Base-by-base conservation (phyloP, 345 rosid genomes). In the Rhodamnia argentea region DNA sequence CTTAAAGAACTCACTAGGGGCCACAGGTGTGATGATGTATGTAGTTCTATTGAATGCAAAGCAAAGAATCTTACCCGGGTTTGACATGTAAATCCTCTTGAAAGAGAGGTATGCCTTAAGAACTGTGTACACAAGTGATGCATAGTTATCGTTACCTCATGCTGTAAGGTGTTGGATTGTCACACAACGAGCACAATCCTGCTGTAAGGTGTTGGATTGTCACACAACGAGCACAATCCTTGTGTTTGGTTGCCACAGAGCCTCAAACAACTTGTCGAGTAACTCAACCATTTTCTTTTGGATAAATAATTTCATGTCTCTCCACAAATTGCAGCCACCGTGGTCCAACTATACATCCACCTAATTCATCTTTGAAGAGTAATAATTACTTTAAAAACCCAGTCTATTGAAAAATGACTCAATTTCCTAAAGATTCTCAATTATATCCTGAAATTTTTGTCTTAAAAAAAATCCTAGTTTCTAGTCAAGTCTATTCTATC, bases 91-190 rank as follows among this genome's bases (percentile, higher is more conserved):
- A 53, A 54, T 20, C 4, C 62, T 83, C 44, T 29, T 0, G 14
- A 53, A 53, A 29, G 6, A 20, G 59, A 83, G 57, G 32, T 52
- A 20, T 52, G 3, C 59, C 47, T 83, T 29, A 7, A 47, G 2
- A 42, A 27, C 26, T 44, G 44, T 6, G 59, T 10, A 54, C 40
- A 37, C 40, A 37, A 37, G 40, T 37, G 40, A 3, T 29, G 5
- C 29, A 7, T 2, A 23, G 18, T 1, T 13, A 0, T 6, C 15
- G 4, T 6, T 0, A 2, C 0, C 37, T 60, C 0, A 1, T 27
- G 74, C 2, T 0, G 0, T 14, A 13, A 59, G 27, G 3, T 42
- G 4, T 42, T 42, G 44, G 42, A 40, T 40, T 40, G n/a, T n/a
- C n/a, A n/a, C n/a, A n/a, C n/a, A n/a, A n/a, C n/a, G n/a, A n/a